Conservation (phyloP, 441 rosid genomes). For the Mallotus repandus region DNA sequence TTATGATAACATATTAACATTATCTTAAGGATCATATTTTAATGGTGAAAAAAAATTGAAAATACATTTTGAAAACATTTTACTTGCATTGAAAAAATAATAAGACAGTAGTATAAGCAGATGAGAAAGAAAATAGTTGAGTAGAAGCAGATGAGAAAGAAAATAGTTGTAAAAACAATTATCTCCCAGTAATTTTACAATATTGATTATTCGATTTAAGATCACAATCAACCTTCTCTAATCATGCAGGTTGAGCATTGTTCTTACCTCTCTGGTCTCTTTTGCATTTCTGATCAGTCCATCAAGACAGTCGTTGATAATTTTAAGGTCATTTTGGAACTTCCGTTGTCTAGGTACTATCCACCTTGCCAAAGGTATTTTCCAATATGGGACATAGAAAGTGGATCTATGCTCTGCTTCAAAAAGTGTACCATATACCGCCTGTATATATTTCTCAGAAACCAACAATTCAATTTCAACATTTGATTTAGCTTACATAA, state of each 20-base stretch:
- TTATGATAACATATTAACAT: too few relatives aligned
- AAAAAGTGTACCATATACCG: constrained; percentile 94
- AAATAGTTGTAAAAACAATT: not conserved
- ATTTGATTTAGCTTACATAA: not conserved
- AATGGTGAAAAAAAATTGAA: not conserved
- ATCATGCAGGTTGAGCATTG: not conserved
- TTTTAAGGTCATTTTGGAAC: constrained; percentile 76
- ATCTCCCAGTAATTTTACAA: not conserved
- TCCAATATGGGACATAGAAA: constrained; percentile 95
- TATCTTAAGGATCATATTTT: not conserved
- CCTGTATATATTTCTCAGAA: constrained; percentile 41
- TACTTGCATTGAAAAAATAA: not conserved
- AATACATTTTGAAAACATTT: not conserved
- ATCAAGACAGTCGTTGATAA: constrained; percentile 92
- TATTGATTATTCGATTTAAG: not conserved
- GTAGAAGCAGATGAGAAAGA: not conserved
- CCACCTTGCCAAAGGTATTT: constrained; percentile 88
- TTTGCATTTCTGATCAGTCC: constrained; percentile 91
- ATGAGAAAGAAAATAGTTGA: too few relatives aligned
- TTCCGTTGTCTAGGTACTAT: constrained; percentile 86
- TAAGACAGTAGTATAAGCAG: not conserved
- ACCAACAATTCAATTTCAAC: not conserved
- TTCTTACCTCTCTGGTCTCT: constrained; percentile 78
- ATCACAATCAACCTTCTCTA: constrained; percentile 4
- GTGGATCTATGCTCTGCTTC: constrained; percentile 99